Evolutionary conservation across 228 moss, liverwort and hornwort genomes (phyloP).

Genomic region (Sphagnum fallax): DNA sequence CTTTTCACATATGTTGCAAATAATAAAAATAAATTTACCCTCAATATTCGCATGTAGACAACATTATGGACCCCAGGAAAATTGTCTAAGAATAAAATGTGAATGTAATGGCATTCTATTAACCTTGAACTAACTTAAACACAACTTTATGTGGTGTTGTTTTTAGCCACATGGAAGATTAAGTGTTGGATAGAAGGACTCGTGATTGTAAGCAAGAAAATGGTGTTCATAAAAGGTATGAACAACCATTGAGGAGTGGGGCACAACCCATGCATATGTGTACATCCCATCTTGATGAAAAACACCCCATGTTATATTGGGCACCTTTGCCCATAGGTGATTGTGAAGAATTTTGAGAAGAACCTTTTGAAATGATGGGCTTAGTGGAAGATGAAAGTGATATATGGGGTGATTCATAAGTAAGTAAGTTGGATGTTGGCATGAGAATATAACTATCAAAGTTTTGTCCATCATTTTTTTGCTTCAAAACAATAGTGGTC

Average conservation of each 20-base stretch:
- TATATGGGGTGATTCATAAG: conserved; percentile 24
- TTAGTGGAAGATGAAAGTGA: conserved; percentile 30
- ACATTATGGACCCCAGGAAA: too few species aligned
- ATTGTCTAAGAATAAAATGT: conserved; percentile 5
- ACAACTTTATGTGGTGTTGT: too few species aligned
- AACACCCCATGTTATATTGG: conserved; percentile 25
- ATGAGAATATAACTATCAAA: conserved; percentile 7
- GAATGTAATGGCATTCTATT: too few species aligned
- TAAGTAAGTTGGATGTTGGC: conserved; percentile 29
- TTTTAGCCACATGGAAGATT: too few species aligned
- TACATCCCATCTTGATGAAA: conserved; percentile 23
- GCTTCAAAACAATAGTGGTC: too few species aligned
- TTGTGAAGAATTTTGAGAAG: conserved; percentile 9
- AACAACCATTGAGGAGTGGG: conserved; percentile 21
- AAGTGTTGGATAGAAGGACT: conserved; percentile 1
- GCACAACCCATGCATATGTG: conserved; percentile 11
- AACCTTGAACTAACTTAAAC: too few species aligned
- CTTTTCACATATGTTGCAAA: conserved; percentile 47
- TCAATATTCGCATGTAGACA: too few species aligned
- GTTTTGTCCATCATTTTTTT: background rate
- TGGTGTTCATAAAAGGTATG: conserved; percentile 25
- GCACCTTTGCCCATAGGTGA: conserved; percentile 14
- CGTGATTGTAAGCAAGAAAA: conserved; percentile 25
- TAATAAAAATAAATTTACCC: background rate
- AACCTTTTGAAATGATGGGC: conserved; percentile 15